Conservation (phyloP, 805 yeast species). For the Candida oleophila region DNA sequence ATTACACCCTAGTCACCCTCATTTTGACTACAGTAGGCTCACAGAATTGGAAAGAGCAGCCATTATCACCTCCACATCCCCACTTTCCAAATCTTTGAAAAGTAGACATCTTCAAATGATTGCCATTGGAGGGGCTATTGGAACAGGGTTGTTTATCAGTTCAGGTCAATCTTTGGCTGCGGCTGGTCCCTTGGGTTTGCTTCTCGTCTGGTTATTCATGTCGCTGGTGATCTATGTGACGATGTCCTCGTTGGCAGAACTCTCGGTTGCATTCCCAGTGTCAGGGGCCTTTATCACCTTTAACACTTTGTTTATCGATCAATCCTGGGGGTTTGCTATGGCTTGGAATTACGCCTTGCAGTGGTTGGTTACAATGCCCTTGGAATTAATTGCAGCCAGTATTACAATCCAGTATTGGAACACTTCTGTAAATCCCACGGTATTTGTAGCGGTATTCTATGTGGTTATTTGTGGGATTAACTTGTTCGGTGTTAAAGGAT, state of each 20-base stretch:
- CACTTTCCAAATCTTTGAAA: slow-evolving; percentile 26
- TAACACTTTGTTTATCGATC: slow-evolving; percentile 20
- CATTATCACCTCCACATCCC: slow-evolving; percentile 31
- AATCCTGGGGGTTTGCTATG: slow-evolving; percentile 25
- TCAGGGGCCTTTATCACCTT: slow-evolving; percentile 24
- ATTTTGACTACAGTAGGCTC: slow-evolving; percentile 24
- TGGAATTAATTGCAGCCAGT: slow-evolving; percentile 37
- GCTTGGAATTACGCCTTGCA: slow-evolving; percentile 37
- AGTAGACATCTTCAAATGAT: slow-evolving; percentile 24
- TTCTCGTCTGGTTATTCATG: slow-evolving; percentile 19
- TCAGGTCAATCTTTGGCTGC: slow-evolving; percentile 17
- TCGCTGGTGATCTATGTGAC: slow-evolving; percentile 19
- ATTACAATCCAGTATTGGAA: slow-evolving; percentile 34
- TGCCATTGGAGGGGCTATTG: slow-evolving; percentile 25
- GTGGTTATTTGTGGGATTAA: slow-evolving; percentile 50
- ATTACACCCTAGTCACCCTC: slow-evolving; percentile 20
- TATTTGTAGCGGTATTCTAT: slow-evolving; percentile 57
- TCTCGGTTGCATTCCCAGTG: slow-evolving; percentile 23
- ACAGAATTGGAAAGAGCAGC: slow-evolving; percentile 34
- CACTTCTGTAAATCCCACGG: slow-evolving; percentile 43
- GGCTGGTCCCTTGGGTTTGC: slow-evolving; percentile 23
- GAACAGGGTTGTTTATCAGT: slow-evolving; percentile 24
- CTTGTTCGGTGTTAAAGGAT: slow-evolving; percentile 62
- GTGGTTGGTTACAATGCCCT: slow-evolving; percentile 36
- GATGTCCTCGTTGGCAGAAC: slow-evolving; percentile 21